Conservation (phyloP, 228 moss, liverwort and hornwort species). For the Sphagnum fallax region DNA sequence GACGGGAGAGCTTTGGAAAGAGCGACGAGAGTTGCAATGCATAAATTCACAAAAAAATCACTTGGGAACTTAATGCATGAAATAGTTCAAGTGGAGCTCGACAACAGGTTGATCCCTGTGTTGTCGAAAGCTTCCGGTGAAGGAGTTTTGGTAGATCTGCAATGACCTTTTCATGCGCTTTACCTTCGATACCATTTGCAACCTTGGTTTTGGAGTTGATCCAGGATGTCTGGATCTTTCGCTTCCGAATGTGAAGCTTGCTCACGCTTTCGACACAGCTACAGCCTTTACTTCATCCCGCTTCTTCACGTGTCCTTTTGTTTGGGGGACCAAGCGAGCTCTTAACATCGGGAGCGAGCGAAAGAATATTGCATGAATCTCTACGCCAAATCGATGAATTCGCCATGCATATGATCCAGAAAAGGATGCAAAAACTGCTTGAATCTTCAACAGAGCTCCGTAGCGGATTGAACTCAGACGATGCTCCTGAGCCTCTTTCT, state of each 20-base stretch:
- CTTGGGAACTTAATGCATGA: slow-evolving; percentile 40
- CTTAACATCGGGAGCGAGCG: slow-evolving; percentile 47
- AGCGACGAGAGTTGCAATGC: slow-evolving; percentile 53
- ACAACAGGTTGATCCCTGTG: neutral
- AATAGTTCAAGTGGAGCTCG: neutral
- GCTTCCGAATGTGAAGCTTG: slow-evolving; percentile 35
- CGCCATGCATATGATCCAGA: slow-evolving; percentile 38
- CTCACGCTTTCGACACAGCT: slow-evolving; percentile 49
- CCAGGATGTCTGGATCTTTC: slow-evolving; percentile 51
- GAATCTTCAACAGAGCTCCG: neutral
- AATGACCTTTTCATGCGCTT: slow-evolving; percentile 53
- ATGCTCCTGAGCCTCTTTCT: slow-evolving; percentile 4
- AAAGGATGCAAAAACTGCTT: slow-evolving; percentile 32
- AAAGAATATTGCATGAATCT: slow-evolving; percentile 30
- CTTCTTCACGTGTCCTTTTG: slow-evolving; percentile 38
- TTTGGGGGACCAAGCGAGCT: slow-evolving; percentile 37
- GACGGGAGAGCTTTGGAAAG: slow-evolving; percentile 51
- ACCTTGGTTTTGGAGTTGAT: slow-evolving; percentile 54
- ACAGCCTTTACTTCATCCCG: slow-evolving; percentile 51
- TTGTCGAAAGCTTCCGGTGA: neutral
- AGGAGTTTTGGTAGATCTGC: slow-evolving; percentile 38
- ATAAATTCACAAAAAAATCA: slow-evolving; percentile 55
- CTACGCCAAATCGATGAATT: slow-evolving; percentile 33
- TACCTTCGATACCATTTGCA: slow-evolving; percentile 66
- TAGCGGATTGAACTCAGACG: slow-evolving; percentile 12